Base-by-base conservation (phyloP, 2,329 filamentous ascomycete species). In the Ascocoryne sarcoides region DNA sequence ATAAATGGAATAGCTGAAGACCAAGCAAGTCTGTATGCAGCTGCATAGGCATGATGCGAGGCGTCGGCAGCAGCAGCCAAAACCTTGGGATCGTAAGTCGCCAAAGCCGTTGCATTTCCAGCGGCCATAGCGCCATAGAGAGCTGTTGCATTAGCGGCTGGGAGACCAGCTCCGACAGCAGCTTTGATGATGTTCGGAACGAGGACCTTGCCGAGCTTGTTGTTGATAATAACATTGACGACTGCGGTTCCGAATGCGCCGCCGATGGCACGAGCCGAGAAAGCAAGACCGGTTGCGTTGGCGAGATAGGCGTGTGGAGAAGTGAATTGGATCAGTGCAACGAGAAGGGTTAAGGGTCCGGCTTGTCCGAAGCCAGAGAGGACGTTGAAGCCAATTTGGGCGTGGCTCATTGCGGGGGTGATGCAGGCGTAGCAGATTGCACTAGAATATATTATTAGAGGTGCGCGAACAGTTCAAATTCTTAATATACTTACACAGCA, bases 211-310 rank as follows among this genome's bases (percentile, higher is more conserved):
- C 51, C 46, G 3, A 73, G 44, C 16, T 65, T 65, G 16, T 65
- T 65, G 48, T 71, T 69, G 49, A 71, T 67, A 43, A 74, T 71
- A n/a, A 69, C 68, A 47, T 72, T 62, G 2, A 74, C 57, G 4
- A 72, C 68, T 0, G 70, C 70, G 1, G 68, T 70, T 0, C 70
- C 70, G 39, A 73, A 72, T 1, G 70, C 70, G 20, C 70, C 70
- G 15, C 70, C 70, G n/a, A 74, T 68, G 18, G 70, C 70, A 20
- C 70, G 62, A 7, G 68, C 69, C 1, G 69, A 71, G 52, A 73
- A 73, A 3, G 68, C 69, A 2, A 74, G 63, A 1, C 70, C 70
- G 0, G 70, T 73, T 1, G 70, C 70, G 0, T 69, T 73, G 1
- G 69, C 70, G 16, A 74, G 63, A 50, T 65, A 71, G 2, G 65